Percentiles rank a stretch among this genome's conserved stretches.
Conservation (phyloP, 169 alveolate species). For the Plasmodium cynomolgi region DNA sequence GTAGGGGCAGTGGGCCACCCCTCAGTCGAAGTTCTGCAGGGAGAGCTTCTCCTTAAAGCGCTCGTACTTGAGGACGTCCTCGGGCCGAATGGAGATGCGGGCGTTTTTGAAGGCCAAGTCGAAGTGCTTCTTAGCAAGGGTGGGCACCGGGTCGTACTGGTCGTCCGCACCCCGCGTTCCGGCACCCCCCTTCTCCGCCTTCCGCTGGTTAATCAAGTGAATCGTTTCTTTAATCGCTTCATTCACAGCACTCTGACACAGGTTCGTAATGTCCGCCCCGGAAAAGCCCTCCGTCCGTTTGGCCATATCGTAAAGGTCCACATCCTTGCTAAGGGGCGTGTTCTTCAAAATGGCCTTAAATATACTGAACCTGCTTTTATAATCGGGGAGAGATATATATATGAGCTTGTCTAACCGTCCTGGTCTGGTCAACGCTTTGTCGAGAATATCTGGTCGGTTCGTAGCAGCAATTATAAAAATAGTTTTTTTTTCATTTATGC, state of each 20-base stretch:
- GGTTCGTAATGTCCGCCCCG: constrained; percentile 96
- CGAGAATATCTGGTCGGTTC: constrained; percentile 95
- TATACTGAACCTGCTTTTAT: constrained; percentile 91
- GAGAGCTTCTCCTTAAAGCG: constrained; percentile 74
- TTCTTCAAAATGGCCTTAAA: constrained; percentile 92
- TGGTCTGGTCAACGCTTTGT: constrained; percentile 95
- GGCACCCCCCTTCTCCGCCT: neutral
- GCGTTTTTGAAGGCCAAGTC: constrained; percentile 94
- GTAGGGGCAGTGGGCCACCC: too few relatives aligned
- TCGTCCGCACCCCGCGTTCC: constrained; percentile 77
- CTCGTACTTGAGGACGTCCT: constrained; percentile 48
- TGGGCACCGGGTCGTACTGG: constrained; percentile 94
- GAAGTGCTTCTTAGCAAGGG: constrained; percentile 92
- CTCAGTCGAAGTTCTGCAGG: constrained; percentile 8
- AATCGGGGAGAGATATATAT: constrained; percentile 96
- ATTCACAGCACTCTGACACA: constrained; percentile 94
- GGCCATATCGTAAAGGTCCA: constrained; percentile 89
- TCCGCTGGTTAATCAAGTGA: constrained; percentile 79
- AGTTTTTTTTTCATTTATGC: constrained; percentile 92
- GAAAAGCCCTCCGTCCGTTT: constrained; percentile 92
- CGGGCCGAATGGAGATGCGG: constrained; percentile 85
- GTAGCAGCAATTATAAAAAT: constrained; percentile 96
- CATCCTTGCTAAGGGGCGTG: constrained; percentile 92
- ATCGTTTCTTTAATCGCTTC: constrained; percentile 94
- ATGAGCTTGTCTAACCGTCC: constrained; percentile 94